Percentiles rank a stretch among this genome's conserved stretches.
These are phyloP conservation scores for Mortierella sp. DNA, from an alignment of 371 early-diverging fungal species.

Conservation along the genomic window DNA sequence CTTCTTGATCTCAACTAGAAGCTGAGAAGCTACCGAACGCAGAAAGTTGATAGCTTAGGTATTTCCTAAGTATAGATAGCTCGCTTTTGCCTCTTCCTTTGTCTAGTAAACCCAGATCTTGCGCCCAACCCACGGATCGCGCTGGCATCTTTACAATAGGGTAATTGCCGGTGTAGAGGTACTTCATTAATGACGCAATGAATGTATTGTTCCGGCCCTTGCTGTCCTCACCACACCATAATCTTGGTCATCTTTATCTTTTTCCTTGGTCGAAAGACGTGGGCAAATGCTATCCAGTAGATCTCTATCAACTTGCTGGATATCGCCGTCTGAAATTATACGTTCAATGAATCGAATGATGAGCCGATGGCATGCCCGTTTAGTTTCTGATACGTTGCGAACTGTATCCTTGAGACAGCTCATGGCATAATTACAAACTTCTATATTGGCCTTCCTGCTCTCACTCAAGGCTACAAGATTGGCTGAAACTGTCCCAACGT, in stretches of 20 bases:
- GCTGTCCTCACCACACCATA: neutral
- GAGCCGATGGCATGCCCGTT: conserved; percentile 8
- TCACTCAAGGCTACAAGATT: conserved; percentile 8
- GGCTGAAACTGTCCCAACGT: conserved; percentile 10
- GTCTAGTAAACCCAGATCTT: conserved; percentile 1
- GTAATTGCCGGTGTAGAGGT: neutral
- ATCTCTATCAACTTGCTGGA: neutral
- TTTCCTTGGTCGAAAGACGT: neutral
- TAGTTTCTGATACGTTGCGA: neutral
- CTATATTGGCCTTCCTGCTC: neutral
- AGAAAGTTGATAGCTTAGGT: neutral
- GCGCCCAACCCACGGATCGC: neutral
- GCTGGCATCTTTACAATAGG: neutral
- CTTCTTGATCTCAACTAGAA: conserved; percentile 1
- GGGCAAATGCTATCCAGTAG: conserved; percentile 1
- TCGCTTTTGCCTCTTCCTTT: neutral
- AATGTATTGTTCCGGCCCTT: neutral
- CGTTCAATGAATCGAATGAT: conserved; percentile 3
- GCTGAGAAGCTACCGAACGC: conserved; percentile 2
- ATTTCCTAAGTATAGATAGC: neutral
- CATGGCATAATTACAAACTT: neutral
- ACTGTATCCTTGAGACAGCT: neutral
- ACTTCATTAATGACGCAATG: neutral
- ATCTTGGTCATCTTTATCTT: neutral
- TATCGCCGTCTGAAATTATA: neutral